Conservation (phyloP, 1,284 basidiomycete species). For the Cutaneotrichosporon arboriforme region DNA sequence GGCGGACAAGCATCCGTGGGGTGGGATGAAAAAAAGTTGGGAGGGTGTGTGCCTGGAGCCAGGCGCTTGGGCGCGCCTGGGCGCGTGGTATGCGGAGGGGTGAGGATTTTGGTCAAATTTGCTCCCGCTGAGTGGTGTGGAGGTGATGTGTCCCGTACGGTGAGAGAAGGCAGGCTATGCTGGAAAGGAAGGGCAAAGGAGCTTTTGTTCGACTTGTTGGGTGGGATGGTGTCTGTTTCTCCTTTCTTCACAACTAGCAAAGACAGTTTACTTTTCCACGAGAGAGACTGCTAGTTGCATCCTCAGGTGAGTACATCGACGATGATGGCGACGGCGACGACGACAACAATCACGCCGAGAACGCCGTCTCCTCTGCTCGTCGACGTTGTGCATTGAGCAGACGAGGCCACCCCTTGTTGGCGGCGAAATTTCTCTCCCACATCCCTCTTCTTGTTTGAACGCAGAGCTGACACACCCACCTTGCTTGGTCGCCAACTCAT, state of each 20-base stretch:
- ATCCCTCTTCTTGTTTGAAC: background rate
- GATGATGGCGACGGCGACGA: background rate
- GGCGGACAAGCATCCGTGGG: too few relatives aligned
- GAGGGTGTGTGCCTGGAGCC: too few relatives aligned
- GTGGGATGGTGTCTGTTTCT: too few relatives aligned
- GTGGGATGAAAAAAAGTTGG: background rate
- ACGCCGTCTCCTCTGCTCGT: too few relatives aligned
- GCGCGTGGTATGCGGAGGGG: background rate
- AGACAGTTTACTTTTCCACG: background rate
- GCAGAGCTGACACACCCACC: background rate
- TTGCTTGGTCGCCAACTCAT: background rate
- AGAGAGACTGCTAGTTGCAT: slow-evolving; percentile 16
- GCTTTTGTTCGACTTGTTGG: background rate
- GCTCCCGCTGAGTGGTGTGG: background rate
- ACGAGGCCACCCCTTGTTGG: background rate
- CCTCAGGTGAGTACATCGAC: slow-evolving; percentile 10
- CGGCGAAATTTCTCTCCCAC: slow-evolving; percentile 4
- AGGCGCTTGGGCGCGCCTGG: background rate
- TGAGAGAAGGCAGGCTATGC: too few relatives aligned
- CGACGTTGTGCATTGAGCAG: background rate
- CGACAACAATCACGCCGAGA: too few relatives aligned
- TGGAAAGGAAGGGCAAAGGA: too few relatives aligned
- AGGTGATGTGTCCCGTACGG: too few relatives aligned
- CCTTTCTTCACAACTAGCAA: slow-evolving; percentile 13
- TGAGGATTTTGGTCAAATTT: background rate